Evolutionary conservation across 192 early-diverging fungal genomes (phyloP), one percentile per base, ranked within the genome.

Genomic region (Piromyces sp.): DNA sequence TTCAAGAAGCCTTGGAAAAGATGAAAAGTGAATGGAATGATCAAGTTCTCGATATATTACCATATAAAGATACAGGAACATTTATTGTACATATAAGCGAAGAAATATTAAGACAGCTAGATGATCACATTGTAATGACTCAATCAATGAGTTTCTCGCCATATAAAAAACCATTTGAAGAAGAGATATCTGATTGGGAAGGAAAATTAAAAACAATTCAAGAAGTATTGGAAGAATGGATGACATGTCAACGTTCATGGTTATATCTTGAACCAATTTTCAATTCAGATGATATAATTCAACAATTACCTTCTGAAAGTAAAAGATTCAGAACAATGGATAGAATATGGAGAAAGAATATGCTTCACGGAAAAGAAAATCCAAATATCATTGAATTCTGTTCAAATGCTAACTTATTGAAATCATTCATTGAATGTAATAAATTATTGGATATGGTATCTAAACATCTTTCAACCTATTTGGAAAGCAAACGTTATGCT

Each of bases 61-160:
- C 88, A 17, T 91, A 91, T 84, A 91, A 91, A 83, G 90, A 91
- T 80, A 88, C 89, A n/a, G 90, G 90, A 42, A 91, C 90, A 19
- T 86, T 81, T 79, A 90, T 91, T 68, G 89, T 91, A 88, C 86
- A 88, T 40, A 86, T 88, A 1, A 88, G 87, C 15, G 90, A 91
- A 36, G 90, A 91, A 84, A 86, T 87, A 42, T 84, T 87, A 30
- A 83, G 90, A 13, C 79, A 90, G 58, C 79, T 91, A 51, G 90
- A 91, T 80, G 90, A 91, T 80, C 90, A 91, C 81, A 86, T 91
- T 81, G 90, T 91, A 29, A 89, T 91, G 89, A 89, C 90, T n/a
- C 90, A 91, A 82, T 87, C 85, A 30, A 90, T 91, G 90, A 87
- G 86, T 58, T 91, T 91, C 80, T 89, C 88, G 11, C 89, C 89